Conservation (phyloP, 1,284 basidiomycete genomes). For the Ustilago cynodontis region DNA sequence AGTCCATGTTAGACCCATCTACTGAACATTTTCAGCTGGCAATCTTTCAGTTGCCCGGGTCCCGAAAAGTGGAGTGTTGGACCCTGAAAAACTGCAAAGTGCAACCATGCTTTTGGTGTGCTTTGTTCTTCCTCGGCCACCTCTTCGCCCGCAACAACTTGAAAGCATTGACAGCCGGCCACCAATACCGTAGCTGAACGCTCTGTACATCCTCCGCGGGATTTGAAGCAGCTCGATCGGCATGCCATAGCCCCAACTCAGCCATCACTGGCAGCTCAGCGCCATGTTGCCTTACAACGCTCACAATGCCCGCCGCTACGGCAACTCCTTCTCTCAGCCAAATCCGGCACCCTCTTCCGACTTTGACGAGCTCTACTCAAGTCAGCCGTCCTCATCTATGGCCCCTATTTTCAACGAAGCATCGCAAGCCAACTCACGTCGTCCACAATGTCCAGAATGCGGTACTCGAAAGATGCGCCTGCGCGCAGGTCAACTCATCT, state of each 20-base stretch:
- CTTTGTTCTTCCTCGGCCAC: background rate
- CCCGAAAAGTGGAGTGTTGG: conserved; percentile 5
- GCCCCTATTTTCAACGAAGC: conserved; percentile 12
- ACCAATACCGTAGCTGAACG: too few species aligned
- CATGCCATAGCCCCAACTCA: background rate
- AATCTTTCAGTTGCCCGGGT: background rate
- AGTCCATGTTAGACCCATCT: background rate
- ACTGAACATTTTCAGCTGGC: background rate
- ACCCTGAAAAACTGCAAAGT: conserved; percentile 8
- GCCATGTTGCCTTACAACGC: conserved; percentile 22
- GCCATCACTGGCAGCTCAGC: background rate
- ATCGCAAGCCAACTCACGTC: conserved; percentile 20
- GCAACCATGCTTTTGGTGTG: background rate
- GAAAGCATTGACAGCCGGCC: too few species aligned
- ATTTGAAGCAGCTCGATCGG: background rate
- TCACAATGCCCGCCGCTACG: conserved; percentile 11
- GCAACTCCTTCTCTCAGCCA: conserved; percentile 32
- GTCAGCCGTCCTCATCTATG: conserved; percentile 24
- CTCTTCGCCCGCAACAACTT: background rate
- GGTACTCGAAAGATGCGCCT: conserved; percentile 51
- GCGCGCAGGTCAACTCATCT: conserved; percentile 49
- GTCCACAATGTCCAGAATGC: conserved; percentile 48
- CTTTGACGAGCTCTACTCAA: conserved; percentile 36
- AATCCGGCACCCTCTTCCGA: conserved; percentile 34
- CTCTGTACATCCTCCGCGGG: too few species aligned